Evolutionary conservation across 441 rosid genomes (phyloP).

Genomic region (Omphalea diandra): DNA sequence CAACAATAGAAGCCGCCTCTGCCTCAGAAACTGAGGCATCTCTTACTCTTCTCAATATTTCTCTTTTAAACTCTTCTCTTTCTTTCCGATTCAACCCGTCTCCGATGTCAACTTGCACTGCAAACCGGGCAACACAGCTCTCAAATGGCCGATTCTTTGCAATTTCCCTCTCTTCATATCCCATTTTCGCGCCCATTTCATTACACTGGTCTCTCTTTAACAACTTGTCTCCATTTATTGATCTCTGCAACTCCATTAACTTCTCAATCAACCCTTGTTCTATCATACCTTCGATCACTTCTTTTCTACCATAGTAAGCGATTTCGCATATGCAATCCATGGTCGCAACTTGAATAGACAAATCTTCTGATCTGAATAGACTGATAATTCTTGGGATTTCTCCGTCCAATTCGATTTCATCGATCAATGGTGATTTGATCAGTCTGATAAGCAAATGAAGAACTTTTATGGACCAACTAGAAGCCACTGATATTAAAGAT

Average conservation of each 20-base stretch:
- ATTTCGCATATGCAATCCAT: conserved; percentile 48
- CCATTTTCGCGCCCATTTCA: conserved; percentile 9
- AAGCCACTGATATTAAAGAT: conserved; percentile 40
- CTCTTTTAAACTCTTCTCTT: conserved; percentile 40
- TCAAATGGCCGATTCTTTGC: conserved; percentile 25
- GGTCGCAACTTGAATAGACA: conserved; percentile 26
- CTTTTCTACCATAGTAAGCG: conserved; percentile 48
- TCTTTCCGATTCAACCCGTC: conserved; percentile 42
- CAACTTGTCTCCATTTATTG: conserved; percentile 14
- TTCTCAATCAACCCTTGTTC: conserved; percentile 38
- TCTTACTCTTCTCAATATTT: conserved; percentile 44
- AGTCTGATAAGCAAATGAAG: conserved; percentile 36
- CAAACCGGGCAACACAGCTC: conserved; percentile 43
- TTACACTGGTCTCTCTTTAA: neutral
- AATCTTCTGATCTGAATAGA: conserved; percentile 31
- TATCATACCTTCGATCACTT: conserved; percentile 47
- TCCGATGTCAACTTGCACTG: conserved; percentile 55
- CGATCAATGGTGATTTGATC: conserved; percentile 46
- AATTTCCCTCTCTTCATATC: neutral
- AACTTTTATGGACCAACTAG: conserved; percentile 37
- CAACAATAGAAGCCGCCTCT: conserved; percentile 38
- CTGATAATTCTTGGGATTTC: conserved; percentile 39
- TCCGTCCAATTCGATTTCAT: conserved; percentile 43
- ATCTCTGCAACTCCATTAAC: conserved; percentile 49
- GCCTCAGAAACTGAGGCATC: conserved; percentile 48